Evolutionary conservation across 2,329 filamentous ascomycete genomes (phyloP).

Genomic region (Colletotrichum brevisporum): DNA sequence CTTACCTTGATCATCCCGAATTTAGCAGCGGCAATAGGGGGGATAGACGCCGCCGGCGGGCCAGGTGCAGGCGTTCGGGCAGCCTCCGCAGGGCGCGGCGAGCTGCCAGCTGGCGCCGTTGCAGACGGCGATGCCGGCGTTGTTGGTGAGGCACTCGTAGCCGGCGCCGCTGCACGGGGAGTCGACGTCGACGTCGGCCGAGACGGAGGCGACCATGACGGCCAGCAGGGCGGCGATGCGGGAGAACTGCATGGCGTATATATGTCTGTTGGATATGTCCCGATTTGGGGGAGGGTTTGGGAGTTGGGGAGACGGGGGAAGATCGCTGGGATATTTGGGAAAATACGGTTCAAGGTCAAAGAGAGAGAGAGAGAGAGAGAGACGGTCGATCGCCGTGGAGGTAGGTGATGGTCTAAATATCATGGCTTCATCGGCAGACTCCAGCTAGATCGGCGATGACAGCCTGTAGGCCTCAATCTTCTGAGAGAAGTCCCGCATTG

Average conservation of each 20-base stretch:
- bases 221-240: conserved; percentile 2
- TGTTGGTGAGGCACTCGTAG: conserved; percentile 11
- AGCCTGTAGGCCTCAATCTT: too few relatives aligned
- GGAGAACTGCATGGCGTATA: background rate
- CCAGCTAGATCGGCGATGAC: too few relatives aligned
- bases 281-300: too few relatives aligned
- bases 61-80: background rate
- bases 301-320: too few relatives aligned
- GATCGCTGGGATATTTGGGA: too few relatives aligned
- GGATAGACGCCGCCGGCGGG: background rate
- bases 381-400: too few relatives aligned
- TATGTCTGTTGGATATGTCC: too few relatives aligned
- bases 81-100: conserved; percentile 11
- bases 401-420: too few relatives aligned
- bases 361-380: too few relatives aligned
- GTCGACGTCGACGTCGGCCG: conserved; percentile 6
- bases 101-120: conserved; percentile 14
- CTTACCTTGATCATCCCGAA: background rate
- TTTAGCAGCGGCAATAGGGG: conserved; percentile 11
- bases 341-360: too few relatives aligned
- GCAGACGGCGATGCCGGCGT: conserved; percentile 5
- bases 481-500: too few relatives aligned
- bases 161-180: conserved; percentile 6
- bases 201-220: background rate
- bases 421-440: too few relatives aligned